Conservation (phyloP, 2,329 filamentous ascomycete genomes). For the Emergomyces orientalis region DNA sequence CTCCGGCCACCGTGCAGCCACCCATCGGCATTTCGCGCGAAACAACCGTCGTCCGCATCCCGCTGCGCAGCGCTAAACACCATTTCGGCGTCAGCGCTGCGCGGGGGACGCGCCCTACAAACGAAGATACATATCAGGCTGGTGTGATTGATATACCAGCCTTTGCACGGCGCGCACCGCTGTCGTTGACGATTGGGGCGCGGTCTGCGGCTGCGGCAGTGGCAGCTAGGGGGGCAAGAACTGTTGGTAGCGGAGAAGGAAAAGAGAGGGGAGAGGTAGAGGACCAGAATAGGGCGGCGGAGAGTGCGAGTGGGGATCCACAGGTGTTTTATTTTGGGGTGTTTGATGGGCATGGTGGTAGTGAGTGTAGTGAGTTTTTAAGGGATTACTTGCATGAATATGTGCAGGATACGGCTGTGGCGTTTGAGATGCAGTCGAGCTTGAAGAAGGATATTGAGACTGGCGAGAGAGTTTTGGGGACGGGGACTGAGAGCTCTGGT, state of each 20-base stretch:
- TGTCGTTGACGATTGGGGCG: conserved; percentile 44
- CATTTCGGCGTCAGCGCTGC: conserved; percentile 78
- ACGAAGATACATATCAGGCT: conserved; percentile 90
- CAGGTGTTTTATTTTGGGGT: conserved; percentile 97
- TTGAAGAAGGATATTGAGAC: conserved; percentile 40
- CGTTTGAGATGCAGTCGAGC: conserved; percentile 71
- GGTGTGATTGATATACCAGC: conserved; percentile 88
- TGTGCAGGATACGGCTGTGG: conserved; percentile 67
- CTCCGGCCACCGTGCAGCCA: conserved; percentile 51
- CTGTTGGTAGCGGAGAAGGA: conserved; percentile 5
- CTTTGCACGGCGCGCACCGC: conserved; percentile 74
- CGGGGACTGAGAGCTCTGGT: background rate
- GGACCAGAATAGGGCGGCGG: conserved; percentile 54
- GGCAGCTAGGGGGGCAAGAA: conserved; percentile 8
- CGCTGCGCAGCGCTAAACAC: conserved; percentile 85
- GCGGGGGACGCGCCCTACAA: conserved; percentile 74
- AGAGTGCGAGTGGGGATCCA: conserved; percentile 74
- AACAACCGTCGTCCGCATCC: conserved; percentile 89
- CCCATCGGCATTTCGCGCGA: conserved; percentile 58
- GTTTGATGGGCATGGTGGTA: conserved; percentile 91
- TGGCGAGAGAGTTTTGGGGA: conserved; percentile 3
- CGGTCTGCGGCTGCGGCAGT: conserved; percentile 14
- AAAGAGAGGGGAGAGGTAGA: conserved; percentile 1
- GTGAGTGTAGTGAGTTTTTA: conserved; percentile 78
- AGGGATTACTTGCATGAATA: conserved; percentile 78